Conservation (phyloP, 2,329 filamentous ascomycete genomes). For the Curvularia sp. region DNA sequence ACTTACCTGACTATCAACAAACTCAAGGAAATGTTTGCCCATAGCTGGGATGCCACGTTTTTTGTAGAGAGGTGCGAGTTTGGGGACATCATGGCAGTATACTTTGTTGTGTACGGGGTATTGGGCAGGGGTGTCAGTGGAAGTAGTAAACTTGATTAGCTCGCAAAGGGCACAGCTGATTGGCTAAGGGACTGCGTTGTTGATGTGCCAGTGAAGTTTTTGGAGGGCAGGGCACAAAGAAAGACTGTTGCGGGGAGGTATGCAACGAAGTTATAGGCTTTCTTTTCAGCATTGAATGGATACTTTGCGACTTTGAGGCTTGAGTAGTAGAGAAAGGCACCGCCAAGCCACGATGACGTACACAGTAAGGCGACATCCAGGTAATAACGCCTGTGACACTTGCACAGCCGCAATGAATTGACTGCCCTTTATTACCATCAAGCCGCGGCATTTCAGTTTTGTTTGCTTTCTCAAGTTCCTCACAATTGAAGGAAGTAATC, state of each 20-base stretch:
- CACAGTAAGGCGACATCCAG: constrained; percentile 4
- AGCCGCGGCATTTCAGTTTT: constrained; percentile 2
- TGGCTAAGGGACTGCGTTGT: constrained; percentile 57
- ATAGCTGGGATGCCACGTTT: constrained; percentile 35
- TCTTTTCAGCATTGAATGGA: background rate
- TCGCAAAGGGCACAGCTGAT: constrained; percentile 63
- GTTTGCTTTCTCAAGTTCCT: background rate
- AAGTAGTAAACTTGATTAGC: constrained; percentile 54
- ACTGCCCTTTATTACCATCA: constrained; percentile 9
- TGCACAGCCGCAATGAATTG: constrained; percentile 18
- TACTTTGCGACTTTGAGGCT: background rate
- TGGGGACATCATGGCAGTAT: constrained; percentile 40
- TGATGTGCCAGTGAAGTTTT: constrained; percentile 48
- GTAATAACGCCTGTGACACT: background rate
- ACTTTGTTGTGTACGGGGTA: constrained; percentile 51
- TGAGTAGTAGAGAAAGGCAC: background rate
- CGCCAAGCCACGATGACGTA: constrained; percentile 24
- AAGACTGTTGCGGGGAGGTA: constrained; percentile 9
- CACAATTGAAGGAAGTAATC: background rate
- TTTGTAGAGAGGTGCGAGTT: constrained; percentile 45
- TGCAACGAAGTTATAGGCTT: background rate
- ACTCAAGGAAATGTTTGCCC: constrained; percentile 39
- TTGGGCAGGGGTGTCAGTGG: constrained; percentile 56
- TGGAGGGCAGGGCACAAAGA: constrained; percentile 27
- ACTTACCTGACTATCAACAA: constrained; percentile 35